Conservation (phyloP, 2,329 filamentous ascomycete genomes). For the Colletotrichum sidae region DNA sequence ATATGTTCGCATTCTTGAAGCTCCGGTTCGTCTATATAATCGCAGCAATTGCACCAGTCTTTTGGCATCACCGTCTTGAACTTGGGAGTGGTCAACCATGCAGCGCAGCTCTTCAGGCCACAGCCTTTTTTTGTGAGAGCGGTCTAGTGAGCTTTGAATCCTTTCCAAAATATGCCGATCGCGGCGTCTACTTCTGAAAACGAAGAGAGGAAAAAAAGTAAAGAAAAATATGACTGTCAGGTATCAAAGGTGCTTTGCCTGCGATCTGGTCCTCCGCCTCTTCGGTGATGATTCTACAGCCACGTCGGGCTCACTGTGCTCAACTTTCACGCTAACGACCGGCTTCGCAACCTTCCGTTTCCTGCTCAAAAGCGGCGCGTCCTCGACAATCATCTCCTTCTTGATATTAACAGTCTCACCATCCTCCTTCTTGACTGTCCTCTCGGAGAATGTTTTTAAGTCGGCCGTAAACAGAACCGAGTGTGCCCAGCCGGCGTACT, state of each 20-base stretch:
- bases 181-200: no score
- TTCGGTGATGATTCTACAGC: conserved; percentile 24
- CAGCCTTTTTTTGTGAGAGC: no score
- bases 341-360: conserved; percentile 38
- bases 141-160: no score
- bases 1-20: no score
- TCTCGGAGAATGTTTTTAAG: conserved; percentile 83
- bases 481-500: conserved; percentile 97
- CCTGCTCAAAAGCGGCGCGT: conserved; percentile 34
- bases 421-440: conserved; percentile 51
- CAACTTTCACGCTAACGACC: conserved; percentile 36
- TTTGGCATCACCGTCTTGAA: no score
- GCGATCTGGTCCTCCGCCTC: conserved; percentile 36
- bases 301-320: background rate
- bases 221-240: background rate
- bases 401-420: conserved; percentile 37
- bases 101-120: no score
- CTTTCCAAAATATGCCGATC: no score
- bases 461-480: conserved; percentile 97
- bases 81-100: no score
- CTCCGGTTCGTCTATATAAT: no score
- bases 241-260: conserved; percentile 8
- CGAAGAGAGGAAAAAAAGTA: background rate
- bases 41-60: no score
- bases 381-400: conserved; percentile 45